Conservation (phyloP, 192 early-diverging fungal genomes). For the Coemansia asiatica region DNA sequence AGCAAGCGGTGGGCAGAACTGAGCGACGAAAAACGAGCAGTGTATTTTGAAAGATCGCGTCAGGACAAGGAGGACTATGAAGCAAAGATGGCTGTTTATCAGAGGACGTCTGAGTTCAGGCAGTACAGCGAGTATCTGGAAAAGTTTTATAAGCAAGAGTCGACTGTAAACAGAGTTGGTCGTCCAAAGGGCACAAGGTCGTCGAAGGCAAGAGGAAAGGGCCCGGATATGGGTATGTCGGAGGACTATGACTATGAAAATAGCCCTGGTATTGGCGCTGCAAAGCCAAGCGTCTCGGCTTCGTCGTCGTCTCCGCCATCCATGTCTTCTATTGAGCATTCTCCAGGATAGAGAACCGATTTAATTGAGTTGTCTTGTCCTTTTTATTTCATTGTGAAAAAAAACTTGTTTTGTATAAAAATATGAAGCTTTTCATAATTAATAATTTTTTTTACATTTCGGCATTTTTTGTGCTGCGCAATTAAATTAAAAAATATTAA, state of each 20-base stretch:
- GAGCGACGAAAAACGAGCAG: slow-evolving; percentile 18
- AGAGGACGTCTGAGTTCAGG: slow-evolving; percentile 39
- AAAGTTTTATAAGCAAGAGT: slow-evolving; percentile 49
- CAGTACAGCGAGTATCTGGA: slow-evolving; percentile 50
- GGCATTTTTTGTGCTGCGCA: too few species aligned
- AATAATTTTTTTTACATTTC: too few species aligned
- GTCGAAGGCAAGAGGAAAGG: slow-evolving; percentile 28
- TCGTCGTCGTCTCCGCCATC: slow-evolving; percentile 9
- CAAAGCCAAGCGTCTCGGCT: slow-evolving; percentile 2
- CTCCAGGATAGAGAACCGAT: neutral
- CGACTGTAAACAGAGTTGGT: slow-evolving; percentile 52
- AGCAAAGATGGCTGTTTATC: slow-evolving; percentile 38
- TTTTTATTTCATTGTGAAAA: too few species aligned
- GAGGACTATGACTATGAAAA: slow-evolving; percentile 10
- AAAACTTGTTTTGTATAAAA: too few species aligned
- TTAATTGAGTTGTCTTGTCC: too few species aligned
- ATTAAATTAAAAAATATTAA: too few species aligned
- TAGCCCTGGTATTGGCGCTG: neutral
- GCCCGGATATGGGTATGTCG: slow-evolving; percentile 8
- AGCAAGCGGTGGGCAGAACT: slow-evolving; percentile 51
- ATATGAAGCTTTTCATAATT: too few species aligned
- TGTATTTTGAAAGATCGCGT: slow-evolving; percentile 35
- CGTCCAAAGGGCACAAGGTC: slow-evolving; percentile 46
- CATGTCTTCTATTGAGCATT: neutral
- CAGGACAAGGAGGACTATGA: slow-evolving; percentile 46